Percentiles rank a stretch among this genome's conserved stretches.
phyloP scores from a whole-genome alignment of 2,329 filamentous ascomycete genomes.

The Aureobasidium pullulans region DNA sequence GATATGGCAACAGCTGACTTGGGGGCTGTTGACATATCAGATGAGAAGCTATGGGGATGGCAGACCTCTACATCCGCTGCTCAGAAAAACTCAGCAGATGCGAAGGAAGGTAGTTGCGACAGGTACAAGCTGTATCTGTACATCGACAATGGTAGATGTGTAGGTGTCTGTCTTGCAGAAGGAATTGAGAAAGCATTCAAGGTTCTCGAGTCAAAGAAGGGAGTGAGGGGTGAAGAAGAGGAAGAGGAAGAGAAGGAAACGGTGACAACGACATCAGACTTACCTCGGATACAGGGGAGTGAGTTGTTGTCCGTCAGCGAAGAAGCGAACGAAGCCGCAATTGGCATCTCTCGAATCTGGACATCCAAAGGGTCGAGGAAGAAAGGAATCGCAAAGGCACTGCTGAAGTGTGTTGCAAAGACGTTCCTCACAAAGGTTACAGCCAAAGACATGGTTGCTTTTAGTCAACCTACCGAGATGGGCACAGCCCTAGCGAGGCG shows the following conservation, averaged over 20 bases:
- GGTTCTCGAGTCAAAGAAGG: constrained; percentile 32
- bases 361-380: constrained; percentile 50
- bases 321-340: constrained; percentile 39
- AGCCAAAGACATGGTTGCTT: constrained; percentile 49
- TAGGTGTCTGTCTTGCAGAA: constrained; percentile 56
- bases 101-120: constrained; percentile 26
- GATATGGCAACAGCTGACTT: constrained; percentile 57
- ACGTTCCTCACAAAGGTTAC: constrained; percentile 51
- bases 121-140: constrained; percentile 57
- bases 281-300: background rate
- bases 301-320: constrained; percentile 35
- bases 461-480: constrained; percentile 59
- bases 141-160: constrained; percentile 52
- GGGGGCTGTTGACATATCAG: constrained; percentile 52
- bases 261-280: background rate
- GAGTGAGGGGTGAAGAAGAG: constrained; percentile 4
- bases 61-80: background rate
- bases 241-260: constrained; percentile 1
- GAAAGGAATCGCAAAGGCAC: constrained; percentile 49
- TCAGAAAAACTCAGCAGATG: background rate
- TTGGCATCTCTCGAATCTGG: constrained; percentile 61
- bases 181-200: constrained; percentile 50
- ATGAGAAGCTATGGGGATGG: constrained; percentile 50
- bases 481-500: constrained; percentile 51
- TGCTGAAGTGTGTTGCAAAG: constrained; percentile 49